Conservation (phyloP, 306 rosid species). For the Aeschynomene evenia region DNA sequence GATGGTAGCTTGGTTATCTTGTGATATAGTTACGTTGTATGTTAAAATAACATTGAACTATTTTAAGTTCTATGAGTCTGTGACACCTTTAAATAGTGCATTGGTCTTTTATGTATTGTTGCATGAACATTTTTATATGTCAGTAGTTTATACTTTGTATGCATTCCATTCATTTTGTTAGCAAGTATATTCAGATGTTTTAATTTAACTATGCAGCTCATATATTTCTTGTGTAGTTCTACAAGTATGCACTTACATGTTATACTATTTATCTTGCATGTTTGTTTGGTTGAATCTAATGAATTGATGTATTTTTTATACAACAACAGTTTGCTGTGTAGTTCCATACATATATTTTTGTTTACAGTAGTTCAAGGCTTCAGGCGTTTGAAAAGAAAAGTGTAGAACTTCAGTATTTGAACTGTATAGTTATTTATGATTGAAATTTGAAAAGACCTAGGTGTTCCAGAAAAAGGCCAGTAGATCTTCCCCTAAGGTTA, state of each 20-base stretch:
- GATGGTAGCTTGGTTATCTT: neutral
- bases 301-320: neutral
- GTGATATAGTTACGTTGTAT: neutral
- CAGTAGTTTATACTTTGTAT: neutral
- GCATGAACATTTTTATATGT: neutral
- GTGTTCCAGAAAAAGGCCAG: neutral
- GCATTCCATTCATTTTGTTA: neutral
- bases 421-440: neutral
- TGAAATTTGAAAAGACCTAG: neutral
- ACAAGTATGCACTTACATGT: neutral
- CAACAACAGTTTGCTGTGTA: neutral
- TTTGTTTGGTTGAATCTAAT: neutral
- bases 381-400: neutral
- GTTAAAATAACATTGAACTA: neutral
- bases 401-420: neutral
- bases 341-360: neutral
- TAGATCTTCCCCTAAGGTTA: conserved; percentile 10
- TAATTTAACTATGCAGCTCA: neutral
- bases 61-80: neutral
- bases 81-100: conserved; percentile 3
- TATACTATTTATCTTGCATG: neutral
- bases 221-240: neutral
- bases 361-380: neutral
- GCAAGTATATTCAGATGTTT: neutral
- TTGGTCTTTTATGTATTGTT: neutral